Evolutionary conservation across 2,329 filamentous ascomycete genomes (phyloP).

Genomic region (Huntiella decipiens): DNA sequence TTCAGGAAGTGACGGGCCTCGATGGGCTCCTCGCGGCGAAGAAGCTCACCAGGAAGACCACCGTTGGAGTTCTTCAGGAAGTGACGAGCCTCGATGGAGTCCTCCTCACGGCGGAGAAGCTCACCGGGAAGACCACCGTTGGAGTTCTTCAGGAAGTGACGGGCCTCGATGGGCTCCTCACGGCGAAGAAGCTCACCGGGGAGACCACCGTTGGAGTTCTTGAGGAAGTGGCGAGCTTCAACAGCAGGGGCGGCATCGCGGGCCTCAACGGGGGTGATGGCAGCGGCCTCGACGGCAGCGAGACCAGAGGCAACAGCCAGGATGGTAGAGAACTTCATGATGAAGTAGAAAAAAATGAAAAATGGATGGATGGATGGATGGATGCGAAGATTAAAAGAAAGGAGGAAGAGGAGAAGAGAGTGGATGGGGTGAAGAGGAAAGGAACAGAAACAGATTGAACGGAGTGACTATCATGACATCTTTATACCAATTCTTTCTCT

Average conservation of each 20-base stretch:
- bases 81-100: no score
- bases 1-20: neutral
- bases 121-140: neutral
- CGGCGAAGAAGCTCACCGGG: no score
- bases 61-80: no score
- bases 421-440: neutral
- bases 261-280: neutral
- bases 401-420: no score
- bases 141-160: neutral
- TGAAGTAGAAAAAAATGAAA: neutral
- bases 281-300: neutral
- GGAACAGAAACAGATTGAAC: neutral
- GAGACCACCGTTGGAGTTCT: neutral
- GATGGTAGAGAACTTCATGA: neutral
- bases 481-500: neutral
- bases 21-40: neutral
- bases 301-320: neutral
- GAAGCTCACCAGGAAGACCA: neutral
- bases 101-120: neutral
- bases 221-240: neutral
- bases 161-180: no score
- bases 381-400: neutral
- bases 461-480: neutral
- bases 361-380: neutral
- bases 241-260: neutral